These are phyloP conservation scores for Ustilago hordei DNA, from an alignment of 1,284 basidiomycete genomes.

Conservation along the genomic window DNA sequence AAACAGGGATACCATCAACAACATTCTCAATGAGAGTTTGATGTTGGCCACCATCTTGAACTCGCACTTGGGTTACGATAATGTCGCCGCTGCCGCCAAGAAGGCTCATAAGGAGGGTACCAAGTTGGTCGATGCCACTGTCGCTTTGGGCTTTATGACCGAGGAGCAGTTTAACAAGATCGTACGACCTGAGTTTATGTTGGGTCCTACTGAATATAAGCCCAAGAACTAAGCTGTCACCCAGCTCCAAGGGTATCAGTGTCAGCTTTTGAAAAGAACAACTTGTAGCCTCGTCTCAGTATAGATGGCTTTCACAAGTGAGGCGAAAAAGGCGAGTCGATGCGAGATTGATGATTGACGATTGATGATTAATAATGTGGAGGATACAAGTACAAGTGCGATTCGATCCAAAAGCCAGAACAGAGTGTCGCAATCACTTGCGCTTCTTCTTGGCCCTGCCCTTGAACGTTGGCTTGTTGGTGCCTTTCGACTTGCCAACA, in stretches of 20 bases:
- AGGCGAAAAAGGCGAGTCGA: neutral
- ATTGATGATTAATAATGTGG: neutral
- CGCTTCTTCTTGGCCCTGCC: conserved; percentile 12
- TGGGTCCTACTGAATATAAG: conserved; percentile 64
- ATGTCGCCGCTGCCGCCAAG: conserved; percentile 98
- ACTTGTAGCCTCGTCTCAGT: neutral
- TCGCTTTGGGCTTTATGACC: conserved; percentile 85
- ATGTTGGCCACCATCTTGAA: conserved; percentile 97
- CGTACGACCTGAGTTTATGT: conserved; percentile 85
- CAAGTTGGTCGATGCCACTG: conserved; percentile 93
- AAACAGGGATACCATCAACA: conserved; percentile 91
- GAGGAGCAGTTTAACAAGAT: conserved; percentile 94
- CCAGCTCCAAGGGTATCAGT: too few species aligned
- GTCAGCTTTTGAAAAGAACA: too few species aligned
- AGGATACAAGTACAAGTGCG: conserved; percentile 8
- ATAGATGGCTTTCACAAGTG: neutral
- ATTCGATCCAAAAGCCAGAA: neutral
- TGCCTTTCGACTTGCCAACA: conserved; percentile 5
- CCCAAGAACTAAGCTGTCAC: conserved; percentile 34
- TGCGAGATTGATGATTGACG: neutral
- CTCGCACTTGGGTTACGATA: conserved; percentile 92
- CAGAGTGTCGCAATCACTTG: neutral
- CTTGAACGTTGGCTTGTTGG: neutral
- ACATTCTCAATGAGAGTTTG: conserved; percentile 83
- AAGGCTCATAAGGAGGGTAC: conserved; percentile 98